Base-by-base conservation (phyloP, 2,329 filamentous ascomycete species). In the Verticillium klebahnii region DNA sequence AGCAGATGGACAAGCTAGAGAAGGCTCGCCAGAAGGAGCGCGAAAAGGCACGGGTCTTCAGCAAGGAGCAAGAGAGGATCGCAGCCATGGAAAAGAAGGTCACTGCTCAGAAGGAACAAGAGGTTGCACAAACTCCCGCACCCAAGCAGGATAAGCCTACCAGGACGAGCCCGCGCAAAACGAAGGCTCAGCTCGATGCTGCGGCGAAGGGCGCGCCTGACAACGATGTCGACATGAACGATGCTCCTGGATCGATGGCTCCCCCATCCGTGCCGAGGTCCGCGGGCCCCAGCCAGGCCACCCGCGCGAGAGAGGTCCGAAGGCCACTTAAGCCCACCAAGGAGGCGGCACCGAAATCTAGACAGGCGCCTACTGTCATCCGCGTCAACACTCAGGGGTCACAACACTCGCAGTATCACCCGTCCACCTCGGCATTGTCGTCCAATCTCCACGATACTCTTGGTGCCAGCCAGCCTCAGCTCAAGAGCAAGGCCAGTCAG, bases 291-390 rank as follows among this genome's bases (percentile, higher is more conserved):
- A 70, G 79, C 63, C 78, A 83, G 62, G 72, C 78, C 61, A 73
- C 76, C 67, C 84, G 83, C 65, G 80, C 73, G 57, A 82, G 78
- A 58, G 82, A 84, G 54, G 74, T 82, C 62, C 87, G 87, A 69
- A 80, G 88, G 60, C 87, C 87, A 0, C 70, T 84, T 3, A 89
- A 85, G 67, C 87, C 88, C 2, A 80, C 80, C 11, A 89, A 89
- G 69, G 86, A 88, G 63, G 85, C 85, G 1, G 90, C 88, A 7
- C 91, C 90, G 12, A 71, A 56, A 25, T 80, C 80, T 9, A 89
- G 89, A 69, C 86, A 88, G 63, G 85, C 85, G 1, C 90, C 88
- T 8, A 91, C 90, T 3, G 85, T 89, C 62, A 93, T 90, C 68
- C 85, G 85, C 62, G 88, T 92, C 63, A 90, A 89, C 66, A 87